Percentiles rank a stretch among this genome's conserved stretches.
phyloP scores from a whole-genome alignment of 306 rosid species.

The Prunus armeniaca region DNA sequence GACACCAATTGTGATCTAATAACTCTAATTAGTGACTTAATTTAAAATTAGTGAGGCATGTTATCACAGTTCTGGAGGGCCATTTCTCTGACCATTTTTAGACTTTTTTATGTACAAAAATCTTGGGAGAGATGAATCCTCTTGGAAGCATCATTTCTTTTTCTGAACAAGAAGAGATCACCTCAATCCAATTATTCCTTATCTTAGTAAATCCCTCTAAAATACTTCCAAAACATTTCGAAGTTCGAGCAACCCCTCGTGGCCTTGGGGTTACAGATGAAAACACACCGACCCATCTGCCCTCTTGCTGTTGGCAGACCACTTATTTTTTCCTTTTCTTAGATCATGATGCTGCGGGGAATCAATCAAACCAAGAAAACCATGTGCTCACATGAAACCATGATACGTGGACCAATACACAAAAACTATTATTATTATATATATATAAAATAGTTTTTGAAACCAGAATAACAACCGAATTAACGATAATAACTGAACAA shows the following conservation, averaged over 20 bases:
- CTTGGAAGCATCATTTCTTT: neutral
- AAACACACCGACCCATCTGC: conserved; percentile 8
- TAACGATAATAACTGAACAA: neutral
- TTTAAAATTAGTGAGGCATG: neutral
- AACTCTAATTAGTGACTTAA: neutral
- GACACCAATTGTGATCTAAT: too few species aligned
- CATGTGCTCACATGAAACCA: neutral
- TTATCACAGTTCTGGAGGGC: neutral
- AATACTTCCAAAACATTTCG: conserved; percentile 1
- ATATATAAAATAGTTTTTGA: neutral
- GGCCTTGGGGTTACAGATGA: neutral
- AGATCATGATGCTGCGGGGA: neutral
- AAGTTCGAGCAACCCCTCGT: neutral
- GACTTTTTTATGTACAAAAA: neutral
- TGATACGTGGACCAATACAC: neutral
- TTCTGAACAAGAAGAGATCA: neutral
- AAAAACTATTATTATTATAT: neutral
- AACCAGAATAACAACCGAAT: neutral
- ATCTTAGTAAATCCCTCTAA: neutral
- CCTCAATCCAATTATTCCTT: neutral
- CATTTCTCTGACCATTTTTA: neutral
- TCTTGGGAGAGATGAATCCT: neutral
- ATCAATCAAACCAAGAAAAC: neutral
- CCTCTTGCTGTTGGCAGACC: neutral
- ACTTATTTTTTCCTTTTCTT: neutral